Percentiles rank a stretch among this genome's conserved stretches.
These are phyloP conservation scores for Primulina tabacum DNA, from an alignment of 257 asterid genomes.

Conservation along the genomic window DNA sequence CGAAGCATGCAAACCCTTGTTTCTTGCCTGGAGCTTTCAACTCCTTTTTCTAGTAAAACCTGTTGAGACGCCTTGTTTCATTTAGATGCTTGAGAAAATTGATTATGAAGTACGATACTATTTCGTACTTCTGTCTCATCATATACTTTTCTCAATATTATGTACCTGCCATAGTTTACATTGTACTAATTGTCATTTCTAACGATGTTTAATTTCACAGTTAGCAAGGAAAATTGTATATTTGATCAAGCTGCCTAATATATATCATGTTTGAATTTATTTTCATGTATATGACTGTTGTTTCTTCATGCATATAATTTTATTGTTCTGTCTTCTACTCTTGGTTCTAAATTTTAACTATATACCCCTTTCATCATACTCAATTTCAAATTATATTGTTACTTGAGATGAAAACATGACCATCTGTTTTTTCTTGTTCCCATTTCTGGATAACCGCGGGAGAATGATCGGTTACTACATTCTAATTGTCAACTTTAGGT, in stretches of 20 bases:
- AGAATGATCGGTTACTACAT: constrained; percentile 23
- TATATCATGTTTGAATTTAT: background rate
- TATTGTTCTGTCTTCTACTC: background rate
- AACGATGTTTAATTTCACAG: background rate
- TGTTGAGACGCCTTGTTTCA: background rate
- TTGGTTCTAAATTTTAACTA: background rate
- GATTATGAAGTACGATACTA: background rate
- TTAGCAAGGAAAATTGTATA: background rate
- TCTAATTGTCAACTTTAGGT: constrained; percentile 46
- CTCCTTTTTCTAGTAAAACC: background rate
- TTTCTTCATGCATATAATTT: too few species aligned
- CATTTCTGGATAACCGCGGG: constrained; percentile 14
- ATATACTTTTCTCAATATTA: background rate
- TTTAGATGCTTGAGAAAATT: background rate
- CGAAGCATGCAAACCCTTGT: background rate
- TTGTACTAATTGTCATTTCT: background rate
- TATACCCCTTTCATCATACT: background rate
- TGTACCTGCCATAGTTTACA: background rate
- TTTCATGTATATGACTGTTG: background rate
- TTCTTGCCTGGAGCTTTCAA: background rate
- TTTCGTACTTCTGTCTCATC: background rate
- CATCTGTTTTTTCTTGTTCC: background rate
- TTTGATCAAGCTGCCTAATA: background rate
- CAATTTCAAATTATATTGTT: background rate
- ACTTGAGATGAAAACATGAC: constrained; percentile 4